These are phyloP conservation scores for Microstegium vimineum DNA, from an alignment of 176 grass and related monocot species.

Conservation along the genomic window DNA sequence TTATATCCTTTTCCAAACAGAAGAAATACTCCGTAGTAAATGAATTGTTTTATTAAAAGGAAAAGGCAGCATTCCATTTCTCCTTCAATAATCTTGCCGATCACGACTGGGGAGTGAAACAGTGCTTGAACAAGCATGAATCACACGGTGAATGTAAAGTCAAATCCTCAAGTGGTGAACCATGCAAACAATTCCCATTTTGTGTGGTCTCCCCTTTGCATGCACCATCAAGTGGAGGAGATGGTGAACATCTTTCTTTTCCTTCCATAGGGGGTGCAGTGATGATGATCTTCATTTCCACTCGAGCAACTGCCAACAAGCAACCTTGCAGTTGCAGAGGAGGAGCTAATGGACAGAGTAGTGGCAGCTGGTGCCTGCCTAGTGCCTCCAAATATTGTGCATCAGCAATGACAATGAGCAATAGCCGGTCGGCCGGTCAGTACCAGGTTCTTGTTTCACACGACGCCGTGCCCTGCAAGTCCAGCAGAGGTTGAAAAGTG, in stretches of 20 bases:
- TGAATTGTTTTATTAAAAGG: no score
- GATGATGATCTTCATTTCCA: background rate
- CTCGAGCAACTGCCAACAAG: background rate
- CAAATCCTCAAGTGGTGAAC: background rate
- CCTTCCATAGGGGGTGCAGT: background rate
- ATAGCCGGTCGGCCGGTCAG: background rate
- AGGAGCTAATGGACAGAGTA: background rate
- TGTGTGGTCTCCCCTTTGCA: background rate
- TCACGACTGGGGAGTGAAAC: background rate
- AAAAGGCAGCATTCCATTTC: background rate
- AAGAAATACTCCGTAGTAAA: no score
- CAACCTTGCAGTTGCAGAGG: background rate
- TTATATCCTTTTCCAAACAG: no score
- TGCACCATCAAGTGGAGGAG: background rate
- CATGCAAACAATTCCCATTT: background rate
- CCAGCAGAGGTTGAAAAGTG: background rate
- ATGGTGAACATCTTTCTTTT: background rate
- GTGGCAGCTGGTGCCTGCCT: background rate
- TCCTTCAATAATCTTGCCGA: background rate
- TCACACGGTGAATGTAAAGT: background rate
- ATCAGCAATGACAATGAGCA: background rate
- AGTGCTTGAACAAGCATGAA: background rate
- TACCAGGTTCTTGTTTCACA: conserved; percentile 3
- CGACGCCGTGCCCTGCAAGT: background rate
- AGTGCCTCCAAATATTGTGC: background rate